Base-by-base conservation (phyloP, 2,329 filamentous ascomycete species). In the Colletotrichum sp. region DNA sequence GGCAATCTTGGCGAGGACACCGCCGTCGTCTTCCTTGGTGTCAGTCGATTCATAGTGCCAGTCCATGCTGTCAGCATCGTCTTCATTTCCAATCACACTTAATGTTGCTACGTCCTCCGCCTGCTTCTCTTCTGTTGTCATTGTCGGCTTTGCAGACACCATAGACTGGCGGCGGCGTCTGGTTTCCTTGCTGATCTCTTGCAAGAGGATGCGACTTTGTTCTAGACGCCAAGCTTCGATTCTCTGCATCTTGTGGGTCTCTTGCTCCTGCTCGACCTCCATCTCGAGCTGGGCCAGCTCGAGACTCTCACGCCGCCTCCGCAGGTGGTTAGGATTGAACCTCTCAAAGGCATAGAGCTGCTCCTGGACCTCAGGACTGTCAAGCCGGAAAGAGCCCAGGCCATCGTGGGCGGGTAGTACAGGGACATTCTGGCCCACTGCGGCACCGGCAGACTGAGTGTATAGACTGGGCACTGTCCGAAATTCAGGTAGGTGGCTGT, bases 151-250 rank as follows among this genome's bases (percentile, higher is more conserved):
- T 79, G 32, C 84, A 83, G 90, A 92, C 60, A 87, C 87, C 79
- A 92, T 87, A 9, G 92, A 93, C 83, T 92, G 90, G 36, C 93
- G 89, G 74, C 94, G 91, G 74, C 94, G 90, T 77, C 89, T 88
- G 71, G 96, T 98, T 85, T 98, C 95, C 77, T 92, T 93, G 84
- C 98, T 95, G 64, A 99, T 96, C 84, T 98, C 95, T 72, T 98
- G 95, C 39, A 98, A 84, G 32, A 99, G 87, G 13, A 95, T 92
- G 75, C 92, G 92, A 83, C 96, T 98, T 83, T 99, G 96, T 81
- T 99, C 96, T 81, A 98, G 86, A 72, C 96, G 92, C 97, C 97
- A 99, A 68, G 92, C 91, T 85, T 99, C 96, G 82, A 99, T 98
- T 76, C 96, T 91, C 80, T 93, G 92, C 82, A 93, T 94, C 82